Conservation (phyloP, 2,329 filamentous ascomycete genomes). For the Westerdykella sp. region DNA sequence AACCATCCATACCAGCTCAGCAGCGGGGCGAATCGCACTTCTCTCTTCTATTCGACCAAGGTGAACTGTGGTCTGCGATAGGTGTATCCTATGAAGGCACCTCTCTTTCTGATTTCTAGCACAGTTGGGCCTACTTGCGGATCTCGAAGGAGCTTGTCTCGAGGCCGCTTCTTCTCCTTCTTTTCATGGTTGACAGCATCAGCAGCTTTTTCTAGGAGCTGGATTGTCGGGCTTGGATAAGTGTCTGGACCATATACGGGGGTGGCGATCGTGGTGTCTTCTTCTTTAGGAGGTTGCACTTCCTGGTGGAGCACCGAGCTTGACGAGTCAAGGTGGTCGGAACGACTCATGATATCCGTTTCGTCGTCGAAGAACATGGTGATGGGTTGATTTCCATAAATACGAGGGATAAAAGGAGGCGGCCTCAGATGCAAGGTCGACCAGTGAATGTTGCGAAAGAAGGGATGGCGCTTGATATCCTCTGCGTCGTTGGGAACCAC, state of each 20-base stretch:
- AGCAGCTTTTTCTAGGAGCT: background rate
- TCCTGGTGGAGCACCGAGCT: constrained; percentile 20
- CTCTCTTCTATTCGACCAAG: constrained; percentile 22
- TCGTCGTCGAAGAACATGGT: constrained; percentile 90
- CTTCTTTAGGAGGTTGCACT: background rate
- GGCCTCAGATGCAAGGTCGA: constrained; percentile 61
- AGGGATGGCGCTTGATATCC: constrained; percentile 83
- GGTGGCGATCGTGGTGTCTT: background rate
- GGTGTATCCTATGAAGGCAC: constrained; percentile 84
- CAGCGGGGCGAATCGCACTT: background rate
- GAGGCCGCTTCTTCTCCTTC: constrained; percentile 68
- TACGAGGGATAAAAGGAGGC: constrained; percentile 75
- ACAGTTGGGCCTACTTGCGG: constrained; percentile 57
- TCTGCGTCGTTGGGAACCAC: constrained; percentile 80
- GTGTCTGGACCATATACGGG: background rate
- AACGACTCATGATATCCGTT: constrained; percentile 52
- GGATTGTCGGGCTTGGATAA: background rate
- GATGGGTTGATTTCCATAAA: constrained; percentile 46
- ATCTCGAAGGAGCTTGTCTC: constrained; percentile 82
- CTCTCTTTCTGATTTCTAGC: constrained; percentile 74
- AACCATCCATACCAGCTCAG: too few species aligned
- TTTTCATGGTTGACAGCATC: constrained; percentile 41
- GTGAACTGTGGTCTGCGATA: constrained; percentile 55
- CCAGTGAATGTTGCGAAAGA: constrained; percentile 78
- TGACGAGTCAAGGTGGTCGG: constrained; percentile 32